Evolutionary conservation across 1,284 basidiomycete genomes (phyloP), one percentile per base, ranked within the genome.

Genomic region (Abortiporus biennis): DNA sequence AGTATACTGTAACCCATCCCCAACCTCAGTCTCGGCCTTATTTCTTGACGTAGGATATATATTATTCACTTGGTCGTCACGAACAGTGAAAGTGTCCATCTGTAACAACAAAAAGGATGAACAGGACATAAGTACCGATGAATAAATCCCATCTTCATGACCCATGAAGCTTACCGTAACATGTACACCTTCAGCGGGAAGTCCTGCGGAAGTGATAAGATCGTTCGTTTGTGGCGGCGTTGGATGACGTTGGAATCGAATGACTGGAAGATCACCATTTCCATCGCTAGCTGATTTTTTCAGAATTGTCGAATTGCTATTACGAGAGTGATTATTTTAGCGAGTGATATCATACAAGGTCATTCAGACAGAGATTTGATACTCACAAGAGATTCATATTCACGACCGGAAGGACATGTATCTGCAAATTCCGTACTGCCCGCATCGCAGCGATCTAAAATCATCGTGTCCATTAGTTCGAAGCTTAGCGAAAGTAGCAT

Each of bases 401-500:
- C 2, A 71, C 59, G 6, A 68, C 70, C 27, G 62, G 51, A 9
- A 63, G 58, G 11, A 71, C 71, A 55, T 74, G 85, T 52, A 79
- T 80, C 36, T 72, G 74, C 40, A 86, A 56, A 39, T 81, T 67
- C 38, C 84, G 77, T 19, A 85, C 83, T 5, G 71, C 78, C 31
- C 84, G 76, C 51, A 76, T 79, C 0, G 83, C 82, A 12, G 81
- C 83, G 50, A 85, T 83, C 83, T 85, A 44, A 30, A 35, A 2
- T 34, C 34, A 33, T 11, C 38, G 34, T 15, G 21, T 11, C 11
- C 32, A 34, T 6, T 13, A 2, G 5, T 23, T 29, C 6, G 13
- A 5, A 9, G 31, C 11, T 13, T 31, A 25, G n/a, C n/a, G n/a
- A n/a, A n/a, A n/a, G n/a, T 41, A 15, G n/a, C n/a, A 22, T 9